Base-by-base conservation (phyloP, 148 eudicot genomes). In the Polygonum aviculare region DNA sequence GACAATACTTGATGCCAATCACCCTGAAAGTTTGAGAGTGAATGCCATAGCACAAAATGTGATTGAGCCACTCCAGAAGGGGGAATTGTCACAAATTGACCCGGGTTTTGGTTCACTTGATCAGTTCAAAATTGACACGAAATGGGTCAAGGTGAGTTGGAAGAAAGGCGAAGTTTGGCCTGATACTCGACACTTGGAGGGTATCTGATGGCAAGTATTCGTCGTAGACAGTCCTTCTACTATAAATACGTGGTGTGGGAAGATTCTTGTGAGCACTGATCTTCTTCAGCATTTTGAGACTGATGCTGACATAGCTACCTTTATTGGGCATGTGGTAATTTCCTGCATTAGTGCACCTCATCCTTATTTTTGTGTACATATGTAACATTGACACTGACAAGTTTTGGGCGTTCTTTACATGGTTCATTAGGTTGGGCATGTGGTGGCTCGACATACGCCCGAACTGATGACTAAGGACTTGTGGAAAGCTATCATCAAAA, bases 321-420 rank as follows among this genome's bases (percentile, higher is more conserved):
- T 91, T 45, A 86, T 93, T 77, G 94, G 92, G 75, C 98, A 93
- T 80, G 94, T 88, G 98, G 98, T 93, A 86, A 44, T 44, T 19
- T 54, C 26, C 14, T 50, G 55, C 18, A 16, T 19, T 44, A 44
- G 7, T 44, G 47, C 7, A 10, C 73, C 3, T 36, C 5, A 14
- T 69, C n/a, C 22, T 44, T 69, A 10, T 69, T 69, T 15, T 33
- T 44, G 8, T 44, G 47, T 40, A 7, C 6, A 3, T 44, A 44
- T 44, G 9, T 44, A 44, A 6, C 11, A 7, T n/a, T 69, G 22
- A 38, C 47, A 36, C 0, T 69, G 2, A n/a, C 5, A 15, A 69
- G 45, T 41, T 41, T 41, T 41, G 11, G 47, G 47, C 4, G 7
- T 44, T 7, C 9, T 44, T 7, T 11, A 18, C 2, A 18, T 19